These are phyloP conservation scores for Brachypodium distachyon DNA, from an alignment of 202 grass and related monocot genomes.

Conservation along the genomic window DNA sequence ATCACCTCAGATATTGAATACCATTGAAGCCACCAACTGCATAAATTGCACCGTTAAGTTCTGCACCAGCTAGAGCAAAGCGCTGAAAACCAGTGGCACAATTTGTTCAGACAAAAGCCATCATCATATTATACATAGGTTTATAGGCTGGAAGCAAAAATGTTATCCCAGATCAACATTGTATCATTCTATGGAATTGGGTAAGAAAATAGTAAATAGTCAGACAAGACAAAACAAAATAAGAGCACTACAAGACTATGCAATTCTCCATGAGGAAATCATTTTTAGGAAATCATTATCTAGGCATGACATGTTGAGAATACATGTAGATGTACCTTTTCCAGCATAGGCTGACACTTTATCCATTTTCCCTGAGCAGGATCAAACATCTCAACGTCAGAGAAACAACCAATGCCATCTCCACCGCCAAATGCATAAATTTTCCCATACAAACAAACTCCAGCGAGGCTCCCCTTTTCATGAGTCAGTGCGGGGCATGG, in stretches of 20 bases:
- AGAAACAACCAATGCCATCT: constrained; percentile 50
- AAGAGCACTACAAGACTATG: neutral
- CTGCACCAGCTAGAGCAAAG: constrained; percentile 49
- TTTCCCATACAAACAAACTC: constrained; percentile 46
- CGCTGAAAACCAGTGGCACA: constrained; percentile 37
- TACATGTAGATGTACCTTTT: constrained; percentile 39
- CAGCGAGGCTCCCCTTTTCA: constrained; percentile 58
- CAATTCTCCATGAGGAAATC: neutral
- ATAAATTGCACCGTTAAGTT: constrained; percentile 62
- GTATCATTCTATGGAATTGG: neutral
- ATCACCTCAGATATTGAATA: constrained; percentile 43
- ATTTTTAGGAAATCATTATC: neutral
- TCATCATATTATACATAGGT: neutral
- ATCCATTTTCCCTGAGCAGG: constrained; percentile 56
- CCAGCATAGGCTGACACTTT: constrained; percentile 55
- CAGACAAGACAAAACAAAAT: neutral
- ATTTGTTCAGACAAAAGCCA: constrained; percentile 7
- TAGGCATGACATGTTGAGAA: neutral
- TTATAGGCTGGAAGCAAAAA: neutral
- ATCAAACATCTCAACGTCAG: constrained; percentile 70
- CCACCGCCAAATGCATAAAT: constrained; percentile 65
- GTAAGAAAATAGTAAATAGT: neutral
- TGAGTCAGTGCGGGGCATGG: constrained; percentile 32
- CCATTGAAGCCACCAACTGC: constrained; percentile 66
- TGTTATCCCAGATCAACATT: neutral